Evolutionary conservation across 1,284 basidiomycete species (phyloP).

Genomic region (Trametes versicolor): DNA sequence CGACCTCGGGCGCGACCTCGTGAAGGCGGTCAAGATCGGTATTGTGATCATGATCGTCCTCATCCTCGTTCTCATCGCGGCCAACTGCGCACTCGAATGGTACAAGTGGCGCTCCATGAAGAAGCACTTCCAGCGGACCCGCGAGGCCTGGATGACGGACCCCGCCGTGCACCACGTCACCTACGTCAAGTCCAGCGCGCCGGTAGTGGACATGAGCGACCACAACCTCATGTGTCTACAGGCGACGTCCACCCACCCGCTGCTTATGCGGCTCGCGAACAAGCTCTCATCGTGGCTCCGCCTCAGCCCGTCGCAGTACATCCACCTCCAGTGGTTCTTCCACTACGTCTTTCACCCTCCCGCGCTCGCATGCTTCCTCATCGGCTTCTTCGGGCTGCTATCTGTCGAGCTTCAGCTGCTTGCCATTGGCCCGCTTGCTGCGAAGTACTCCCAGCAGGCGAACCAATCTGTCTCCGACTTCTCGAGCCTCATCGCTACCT

Average conservation of each 20-base stretch:
- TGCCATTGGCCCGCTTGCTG: slow-evolving; percentile 76
- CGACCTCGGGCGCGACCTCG: slow-evolving; percentile 79
- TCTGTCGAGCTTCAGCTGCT: slow-evolving; percentile 88
- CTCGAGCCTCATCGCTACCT: slow-evolving; percentile 74
- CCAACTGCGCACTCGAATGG: slow-evolving; percentile 78
- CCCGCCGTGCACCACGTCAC: slow-evolving; percentile 62
- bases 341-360: slow-evolving; percentile 92
- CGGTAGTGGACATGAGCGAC: slow-evolving; percentile 69
- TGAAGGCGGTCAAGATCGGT: slow-evolving; percentile 82
- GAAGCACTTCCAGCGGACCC: slow-evolving; percentile 70
- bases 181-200: slow-evolving; percentile 46
- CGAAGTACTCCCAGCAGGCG: slow-evolving; percentile 69
- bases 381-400: slow-evolving; percentile 90
- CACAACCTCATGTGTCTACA: slow-evolving; percentile 82
- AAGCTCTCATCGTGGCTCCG: slow-evolving; percentile 57
- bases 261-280: slow-evolving; percentile 73
- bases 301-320: slow-evolving; percentile 68
- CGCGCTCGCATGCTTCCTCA: slow-evolving; percentile 88
- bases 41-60: slow-evolving; percentile 73
- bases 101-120: slow-evolving; percentile 81
- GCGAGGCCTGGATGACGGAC: slow-evolving; percentile 79
- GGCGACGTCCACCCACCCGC: slow-evolving; percentile 72
- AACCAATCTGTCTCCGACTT: slow-evolving; percentile 71
- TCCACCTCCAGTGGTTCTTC: slow-evolving; percentile 81
- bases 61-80: slow-evolving; percentile 69